Evolutionary conservation across 805 yeast genomes (phyloP), one percentile per base, ranked within the genome.

Genomic region (Barnettozyma populi): DNA sequence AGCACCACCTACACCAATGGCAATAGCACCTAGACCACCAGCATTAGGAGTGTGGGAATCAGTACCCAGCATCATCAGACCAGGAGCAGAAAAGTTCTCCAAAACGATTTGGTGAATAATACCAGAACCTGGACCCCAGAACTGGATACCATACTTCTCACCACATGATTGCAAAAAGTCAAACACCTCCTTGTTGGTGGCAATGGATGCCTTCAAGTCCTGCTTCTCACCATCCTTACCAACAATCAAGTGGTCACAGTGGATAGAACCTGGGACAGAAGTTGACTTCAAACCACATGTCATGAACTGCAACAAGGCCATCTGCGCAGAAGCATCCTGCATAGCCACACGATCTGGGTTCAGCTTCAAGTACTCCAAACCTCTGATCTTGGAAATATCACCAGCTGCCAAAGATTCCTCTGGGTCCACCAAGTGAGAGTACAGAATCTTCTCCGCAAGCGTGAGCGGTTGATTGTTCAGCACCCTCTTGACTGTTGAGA

Each of bases 271-370:
- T 34, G 99, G 99, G 8, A 95, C 96, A 7, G 86, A 86, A 18
- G 96, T 92, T 34, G 79, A 68, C 44, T 85, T 74, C 79, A 92
- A 80, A 34, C 96, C 95, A 55, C 97, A 92, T 46, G 97, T 89
- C 96, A 94, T 94, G 73, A 94, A 94, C 72, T 94, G 99, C 59
- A 94, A 74, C 57, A 94, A 75, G n/a, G 99, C 99, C 88, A 92
- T 94, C 72, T 94, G 99, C 18, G 99, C 99, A 29, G 97, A 87
- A n/a, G 99, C 99, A 75, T 94, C 99, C 75, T 94, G 99, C 95
- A 95, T 92, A 24, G 99, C 99, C 42, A 94, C 98, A 67, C 99
- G 82, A 66, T 94, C 99, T 21, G 99, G 99, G 66, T 86, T 81
- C 60, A 94, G 78, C 74, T 94, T 94, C 67, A 94, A 78, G 71